phyloP scores from a whole-genome alignment of 805 yeast genomes.

The Candida sakaeoensis region DNA sequence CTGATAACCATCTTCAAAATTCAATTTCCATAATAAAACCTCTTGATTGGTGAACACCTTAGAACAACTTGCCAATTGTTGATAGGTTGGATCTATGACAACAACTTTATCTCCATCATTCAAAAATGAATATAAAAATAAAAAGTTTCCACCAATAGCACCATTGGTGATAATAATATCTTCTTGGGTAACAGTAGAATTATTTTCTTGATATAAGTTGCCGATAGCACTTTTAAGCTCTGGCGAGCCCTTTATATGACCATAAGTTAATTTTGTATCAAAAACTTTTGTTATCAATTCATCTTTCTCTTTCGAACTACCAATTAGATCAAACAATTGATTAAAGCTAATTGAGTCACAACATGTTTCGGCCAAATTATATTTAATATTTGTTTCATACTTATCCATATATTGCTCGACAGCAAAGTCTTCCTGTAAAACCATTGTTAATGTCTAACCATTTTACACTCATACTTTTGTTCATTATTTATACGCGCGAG shows the following conservation, averaged over 20 bases:
- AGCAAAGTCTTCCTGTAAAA: slow-evolving; percentile 42
- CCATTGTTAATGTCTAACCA: slow-evolving; percentile 29
- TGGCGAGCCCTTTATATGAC: slow-evolving; percentile 45
- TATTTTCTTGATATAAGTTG: slow-evolving; percentile 27
- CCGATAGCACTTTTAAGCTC: slow-evolving; percentile 35
- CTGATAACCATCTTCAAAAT: slow-evolving; percentile 28
- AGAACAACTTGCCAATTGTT: slow-evolving; percentile 48
- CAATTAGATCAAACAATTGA: slow-evolving; percentile 29
- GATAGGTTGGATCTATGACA: slow-evolving; percentile 48
- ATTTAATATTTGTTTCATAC: slow-evolving; percentile 36
- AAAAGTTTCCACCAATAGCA: slow-evolving; percentile 54
- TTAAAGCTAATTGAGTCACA: slow-evolving; percentile 41
- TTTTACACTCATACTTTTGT: no score
- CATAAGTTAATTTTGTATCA: slow-evolving; percentile 37
- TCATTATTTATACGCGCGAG: no score
- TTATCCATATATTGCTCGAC: slow-evolving; percentile 56
- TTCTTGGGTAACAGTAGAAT: slow-evolving; percentile 19
- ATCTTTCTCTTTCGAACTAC: background rate
- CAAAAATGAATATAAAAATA: slow-evolving; percentile 41
- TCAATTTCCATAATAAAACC: slow-evolving; percentile 33
- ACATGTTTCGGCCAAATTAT: slow-evolving; percentile 53
- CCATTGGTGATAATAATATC: slow-evolving; percentile 50
- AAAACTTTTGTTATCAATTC: slow-evolving; percentile 15
- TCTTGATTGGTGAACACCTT: slow-evolving; percentile 38
- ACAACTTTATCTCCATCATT: slow-evolving; percentile 46